Base-by-base conservation (phyloP, 352 stramenopile genomes). In the Aphanomyces euteiches region DNA sequence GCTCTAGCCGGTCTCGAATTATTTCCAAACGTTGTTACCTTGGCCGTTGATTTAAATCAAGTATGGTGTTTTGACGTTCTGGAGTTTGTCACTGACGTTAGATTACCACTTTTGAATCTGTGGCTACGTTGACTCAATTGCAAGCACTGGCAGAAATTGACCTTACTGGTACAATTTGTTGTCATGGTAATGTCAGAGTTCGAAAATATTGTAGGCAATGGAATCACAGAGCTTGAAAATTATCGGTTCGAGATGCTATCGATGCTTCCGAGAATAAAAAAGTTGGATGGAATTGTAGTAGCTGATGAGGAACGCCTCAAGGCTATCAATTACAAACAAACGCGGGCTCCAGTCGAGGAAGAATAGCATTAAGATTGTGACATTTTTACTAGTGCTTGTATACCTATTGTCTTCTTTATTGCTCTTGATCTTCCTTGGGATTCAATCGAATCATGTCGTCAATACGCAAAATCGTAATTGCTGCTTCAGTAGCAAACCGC, bases 381-480 rank as follows among this genome's bases (percentile, higher is more conserved):
- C 17, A 50, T 50, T 50, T 28, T 36, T 58, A 58, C 17, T 8
- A 58, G 50, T 58, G 36, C 15, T 12, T 58, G 50, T 17, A 37
- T 58, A 28, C 15, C 21, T 58, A 58, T 36, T 37, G 19, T 36
- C 19, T 2, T 61, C 65, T 78, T 61, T 91, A 95, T 74, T 93
- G 84, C 71, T 89, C 76, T 56, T 76, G 73, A 21, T 73, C 50
- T 59, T 94, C 82, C 81, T 94, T 94, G 39, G 85, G 87, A 83
- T 96, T 96, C 64, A 99, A 83, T 75, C 96, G 98, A 77, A 99
- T 99, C 78, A 97, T 92, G 84, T 99, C 97, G 85, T 99, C 98
- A 80, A 99, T 99, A 79, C 98, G 90, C 68, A 99, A 78, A 86
- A 99, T 99, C 41, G 97, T 99, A 82, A 99, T 99, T 54, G 97